Evolutionary conservation across 1,139 yeast species (phyloP).

Genomic region (Kodamaea sp.): DNA sequence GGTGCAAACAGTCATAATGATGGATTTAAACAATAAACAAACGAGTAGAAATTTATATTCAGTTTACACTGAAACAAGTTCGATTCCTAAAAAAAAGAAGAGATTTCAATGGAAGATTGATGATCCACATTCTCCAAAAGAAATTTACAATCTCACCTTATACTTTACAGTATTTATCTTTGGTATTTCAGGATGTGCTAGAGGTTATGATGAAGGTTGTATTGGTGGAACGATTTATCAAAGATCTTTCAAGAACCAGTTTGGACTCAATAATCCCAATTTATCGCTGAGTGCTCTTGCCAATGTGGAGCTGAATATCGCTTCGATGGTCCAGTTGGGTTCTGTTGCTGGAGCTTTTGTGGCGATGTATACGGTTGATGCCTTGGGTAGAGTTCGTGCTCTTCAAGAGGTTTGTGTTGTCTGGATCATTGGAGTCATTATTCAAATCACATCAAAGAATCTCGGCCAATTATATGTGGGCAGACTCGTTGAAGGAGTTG

Average conservation of each 20-base stretch:
- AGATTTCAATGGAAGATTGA: constrained; percentile 16
- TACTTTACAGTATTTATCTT: constrained; percentile 50
- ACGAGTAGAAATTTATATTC: constrained; percentile 1
- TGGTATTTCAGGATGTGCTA: constrained; percentile 37
- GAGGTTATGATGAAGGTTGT: constrained; percentile 62
- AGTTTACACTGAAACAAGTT: not conserved
- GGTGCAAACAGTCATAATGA: constrained; percentile 1
- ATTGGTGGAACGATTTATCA: constrained; percentile 45
- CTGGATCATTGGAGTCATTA: constrained; percentile 48
- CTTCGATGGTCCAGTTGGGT: constrained; percentile 62
- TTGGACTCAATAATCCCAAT: constrained; percentile 44
- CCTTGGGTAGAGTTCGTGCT: constrained; percentile 52
- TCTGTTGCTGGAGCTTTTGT: constrained; percentile 55
- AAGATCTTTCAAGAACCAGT: constrained; percentile 37
- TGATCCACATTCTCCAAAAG: constrained; percentile 36
- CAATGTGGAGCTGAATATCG: constrained; percentile 50
- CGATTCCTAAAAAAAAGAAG: constrained; percentile 4
- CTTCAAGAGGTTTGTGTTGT: constrained; percentile 42
- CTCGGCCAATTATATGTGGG: constrained; percentile 57
- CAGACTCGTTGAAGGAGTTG: constrained; percentile 51
- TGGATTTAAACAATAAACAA: not conserved
- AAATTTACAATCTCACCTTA: constrained; percentile 48
- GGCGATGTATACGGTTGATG: constrained; percentile 50
- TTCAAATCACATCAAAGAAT: constrained; percentile 43
- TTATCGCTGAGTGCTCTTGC: constrained; percentile 38